Evolutionary conservation across 805 yeast species (phyloP), one percentile per base, ranked within the genome.

Genomic region (Starmerella vaccinii): DNA sequence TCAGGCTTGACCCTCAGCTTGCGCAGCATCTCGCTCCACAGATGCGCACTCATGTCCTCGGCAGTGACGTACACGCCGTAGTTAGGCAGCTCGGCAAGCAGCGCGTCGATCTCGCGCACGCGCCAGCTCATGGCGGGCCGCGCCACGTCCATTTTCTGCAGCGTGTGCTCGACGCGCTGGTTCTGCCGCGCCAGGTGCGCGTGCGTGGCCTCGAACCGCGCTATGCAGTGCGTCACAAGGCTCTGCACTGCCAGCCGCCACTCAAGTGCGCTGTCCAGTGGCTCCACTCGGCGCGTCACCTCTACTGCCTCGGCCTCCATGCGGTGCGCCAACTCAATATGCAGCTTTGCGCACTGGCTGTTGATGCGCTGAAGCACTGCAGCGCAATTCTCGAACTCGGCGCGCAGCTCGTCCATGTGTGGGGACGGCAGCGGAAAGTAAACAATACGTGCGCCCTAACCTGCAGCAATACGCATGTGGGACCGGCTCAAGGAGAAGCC

Each of bases 51-150:
- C 24, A 41, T 41, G 6, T 41, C 45, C 9, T 16, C 23, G 5
- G 45, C 23, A 9, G 45, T 26, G 23, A 41, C 22, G 9, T 9
- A 12, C 13, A 26, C 21, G 5, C 45, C 45, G 23, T 19, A 6
- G 24, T 4, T 16, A 3, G n/a, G 13, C 21, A 41, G 33, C 18
- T 41, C 45, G 8, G 15, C 34, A 16, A 41, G 45, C 15, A 41
- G 33, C 9, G 34, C n/a, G 16, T 26, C 45, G 10, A 41, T 41
- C 13, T 41, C 45, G 10, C 34, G 16, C 18, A 27, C 34, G 33
- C 45, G 45, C 45, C 45, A 41, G 16, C 34, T 41, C 45, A 41
- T 41, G n/a, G 45, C 45, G 5, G 45, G 45, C 4, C 24, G 23
- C 10, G 45, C 45, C 3, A 5, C 2, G n/a, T 16, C 18, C 23